phyloP scores from a whole-genome alignment of 345 rosid species.

The Noccaea bulbosa region DNA sequence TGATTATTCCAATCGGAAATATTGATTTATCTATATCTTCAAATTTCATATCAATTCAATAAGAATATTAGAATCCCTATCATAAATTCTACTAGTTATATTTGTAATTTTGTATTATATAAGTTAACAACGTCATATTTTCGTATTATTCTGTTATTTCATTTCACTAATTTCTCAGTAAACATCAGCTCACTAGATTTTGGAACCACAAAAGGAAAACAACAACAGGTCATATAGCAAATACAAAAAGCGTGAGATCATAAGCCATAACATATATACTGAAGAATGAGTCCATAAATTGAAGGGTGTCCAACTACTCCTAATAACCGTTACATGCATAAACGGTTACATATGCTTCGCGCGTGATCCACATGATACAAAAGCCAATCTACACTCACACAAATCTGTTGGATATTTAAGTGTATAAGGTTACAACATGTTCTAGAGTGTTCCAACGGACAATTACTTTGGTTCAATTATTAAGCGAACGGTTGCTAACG shows the following conservation, averaged over 20 bases:
- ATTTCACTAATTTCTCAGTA: background rate
- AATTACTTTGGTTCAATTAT: no score
- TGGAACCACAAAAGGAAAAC: background rate
- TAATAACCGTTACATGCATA: slow-evolving; percentile 27
- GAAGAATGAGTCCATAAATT: slow-evolving; percentile 30
- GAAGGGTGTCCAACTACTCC: slow-evolving; percentile 32
- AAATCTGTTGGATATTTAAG: background rate
- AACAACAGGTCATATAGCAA: background rate
- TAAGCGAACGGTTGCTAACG: no score
- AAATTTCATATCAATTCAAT: background rate
- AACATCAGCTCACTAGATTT: background rate
- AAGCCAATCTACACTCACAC: slow-evolving; percentile 27
- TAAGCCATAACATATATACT: background rate
- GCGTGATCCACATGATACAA: slow-evolving; percentile 15
- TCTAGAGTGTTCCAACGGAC: no score
- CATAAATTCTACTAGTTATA: no score
- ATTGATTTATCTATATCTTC: background rate
- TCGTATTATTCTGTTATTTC: background rate
- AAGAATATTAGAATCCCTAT: background rate
- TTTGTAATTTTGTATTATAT: background rate
- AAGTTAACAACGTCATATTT: background rate
- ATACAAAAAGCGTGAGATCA: background rate
- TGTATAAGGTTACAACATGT: no score
- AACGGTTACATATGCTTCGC: slow-evolving; percentile 30
- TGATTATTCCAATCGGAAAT: background rate